Evolutionary conservation across 2,329 filamentous ascomycete species (phyloP).

Genomic region (Aspergillus viridinutans): DNA sequence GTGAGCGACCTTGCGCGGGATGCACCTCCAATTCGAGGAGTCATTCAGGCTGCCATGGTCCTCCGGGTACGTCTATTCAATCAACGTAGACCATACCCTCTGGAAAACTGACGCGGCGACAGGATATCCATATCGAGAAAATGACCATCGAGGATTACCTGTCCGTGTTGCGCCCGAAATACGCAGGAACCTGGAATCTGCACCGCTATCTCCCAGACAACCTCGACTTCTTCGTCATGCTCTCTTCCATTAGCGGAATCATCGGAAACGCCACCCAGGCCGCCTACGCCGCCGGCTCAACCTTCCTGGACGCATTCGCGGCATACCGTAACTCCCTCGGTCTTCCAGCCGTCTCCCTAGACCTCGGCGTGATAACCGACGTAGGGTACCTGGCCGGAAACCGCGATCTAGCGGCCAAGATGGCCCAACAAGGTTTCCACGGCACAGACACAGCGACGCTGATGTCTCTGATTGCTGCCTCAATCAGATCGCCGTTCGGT

Average conservation of each 20-base stretch:
- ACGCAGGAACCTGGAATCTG: slow-evolving; percentile 26
- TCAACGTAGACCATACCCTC: background rate
- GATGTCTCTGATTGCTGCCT: slow-evolving; percentile 15
- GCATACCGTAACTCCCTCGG: slow-evolving; percentile 22
- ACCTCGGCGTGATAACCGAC: slow-evolving; percentile 26
- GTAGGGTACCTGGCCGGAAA: slow-evolving; percentile 23
- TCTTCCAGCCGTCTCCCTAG: slow-evolving; percentile 22
- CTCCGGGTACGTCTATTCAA: slow-evolving; percentile 13
- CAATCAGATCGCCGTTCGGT: slow-evolving; percentile 6
- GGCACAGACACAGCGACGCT: slow-evolving; percentile 17
- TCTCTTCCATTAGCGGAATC: slow-evolving; percentile 39
- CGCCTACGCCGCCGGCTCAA: slow-evolving; percentile 37
- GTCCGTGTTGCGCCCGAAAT: slow-evolving; percentile 31
- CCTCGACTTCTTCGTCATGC: slow-evolving; percentile 39
- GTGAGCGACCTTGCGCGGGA: slow-evolving; percentile 4
- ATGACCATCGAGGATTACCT: slow-evolving; percentile 32
- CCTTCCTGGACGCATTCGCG: slow-evolving; percentile 34
- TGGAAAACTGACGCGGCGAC: background rate
- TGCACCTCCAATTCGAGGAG: slow-evolving; percentile 20
- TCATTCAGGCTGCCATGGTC: slow-evolving; percentile 27
- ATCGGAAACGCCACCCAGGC: slow-evolving; percentile 45
- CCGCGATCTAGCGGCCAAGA: slow-evolving; percentile 12
- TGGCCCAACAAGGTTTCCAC: slow-evolving; percentile 22
- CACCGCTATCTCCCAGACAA: slow-evolving; percentile 20
- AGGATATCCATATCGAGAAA: slow-evolving; percentile 32